These are phyloP conservation scores for Dothideomycetes sp. DNA, from an alignment of 2,329 filamentous ascomycete genomes.

Conservation along the genomic window DNA sequence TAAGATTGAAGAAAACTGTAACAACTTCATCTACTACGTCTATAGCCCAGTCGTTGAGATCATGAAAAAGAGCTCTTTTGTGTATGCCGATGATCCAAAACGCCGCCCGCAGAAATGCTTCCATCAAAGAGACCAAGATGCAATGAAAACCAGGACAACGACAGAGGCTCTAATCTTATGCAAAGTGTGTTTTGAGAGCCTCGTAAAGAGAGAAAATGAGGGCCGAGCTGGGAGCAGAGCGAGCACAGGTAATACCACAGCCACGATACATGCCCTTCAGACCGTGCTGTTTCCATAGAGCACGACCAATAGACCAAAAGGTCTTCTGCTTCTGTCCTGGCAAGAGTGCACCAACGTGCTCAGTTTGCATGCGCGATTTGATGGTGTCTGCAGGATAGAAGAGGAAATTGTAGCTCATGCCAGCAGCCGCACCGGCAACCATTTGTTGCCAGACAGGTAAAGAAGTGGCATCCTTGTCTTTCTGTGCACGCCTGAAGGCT, in stretches of 20 bases:
- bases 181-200: constrained; percentile 62
- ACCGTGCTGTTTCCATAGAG: constrained; percentile 75
- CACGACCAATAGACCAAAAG: constrained; percentile 62
- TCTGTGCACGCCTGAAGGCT: constrained; percentile 50
- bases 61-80: too few species aligned
- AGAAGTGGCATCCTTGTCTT: constrained; percentile 33
- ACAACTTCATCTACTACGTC: too few species aligned
- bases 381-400: constrained; percentile 97
- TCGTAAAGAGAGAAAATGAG: constrained; percentile 97
- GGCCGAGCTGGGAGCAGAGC: constrained; percentile 89
- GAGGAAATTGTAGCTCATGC: constrained; percentile 90
- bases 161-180: too few species aligned
- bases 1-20: too few species aligned
- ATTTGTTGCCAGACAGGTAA: constrained; percentile 82
- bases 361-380: constrained; percentile 94
- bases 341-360: constrained; percentile 46
- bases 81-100: too few species aligned
- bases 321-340: constrained; percentile 45
- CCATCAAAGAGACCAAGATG: too few species aligned
- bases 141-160: too few species aligned
- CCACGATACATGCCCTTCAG: constrained; percentile 82
- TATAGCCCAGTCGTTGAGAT: too few species aligned
- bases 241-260: constrained; percentile 82
- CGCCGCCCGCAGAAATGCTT: too few species aligned
- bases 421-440: constrained; percentile 74